Base-by-base conservation (phyloP, 192 early-diverging fungal genomes). In the Backusella westeae region DNA sequence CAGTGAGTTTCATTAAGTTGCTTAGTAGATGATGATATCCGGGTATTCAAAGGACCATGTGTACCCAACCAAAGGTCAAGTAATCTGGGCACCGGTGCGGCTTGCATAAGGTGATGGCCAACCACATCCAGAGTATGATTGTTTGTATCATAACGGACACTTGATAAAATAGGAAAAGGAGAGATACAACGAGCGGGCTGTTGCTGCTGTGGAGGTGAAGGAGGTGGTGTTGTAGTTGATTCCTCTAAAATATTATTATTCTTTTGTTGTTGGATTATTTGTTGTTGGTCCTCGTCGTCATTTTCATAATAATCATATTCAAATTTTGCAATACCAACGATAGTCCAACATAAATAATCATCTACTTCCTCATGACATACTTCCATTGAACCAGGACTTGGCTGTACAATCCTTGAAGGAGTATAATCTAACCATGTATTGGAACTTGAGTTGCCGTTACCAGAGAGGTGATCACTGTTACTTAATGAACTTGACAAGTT, bases 291-390 rank as follows among this genome's bases (percentile, higher is more conserved):
- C 8, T 71, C 70, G 15, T 46, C 21, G 9, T 71, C 70, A 19
- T 71, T 49, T 19, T 71, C 70, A 49, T 44, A 44, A 34, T 71
- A 71, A 15, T 71, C 73, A 26, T 79, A 79, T 79, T 79, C 78
- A 77, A 83, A 91, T 72, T 85, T 88, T 67, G 90, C 86, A 76
- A 94, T 92, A 44, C 91, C 91, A 68, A 94, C 93, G 67, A 94
- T 93, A 3, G 93, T 94, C 93, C 93, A 94, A 85, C 93, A 94
- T 65, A 94, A 83, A 76, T 90, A 91, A 74, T 94, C 93, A 79
- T 93, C 92, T 15, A 93, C 85, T 76, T 86, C 85, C 71, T 84
- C 81, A 38, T 79, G 19, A 1, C 36, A 63, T 7, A 39, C 6
- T 26, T 74, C 72, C 34, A 38, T n/a, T 56, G 49, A 63, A 4